Conservation (phyloP, 495 filamentous ascomycete genomes). For the Aspergillus diversus region DNA sequence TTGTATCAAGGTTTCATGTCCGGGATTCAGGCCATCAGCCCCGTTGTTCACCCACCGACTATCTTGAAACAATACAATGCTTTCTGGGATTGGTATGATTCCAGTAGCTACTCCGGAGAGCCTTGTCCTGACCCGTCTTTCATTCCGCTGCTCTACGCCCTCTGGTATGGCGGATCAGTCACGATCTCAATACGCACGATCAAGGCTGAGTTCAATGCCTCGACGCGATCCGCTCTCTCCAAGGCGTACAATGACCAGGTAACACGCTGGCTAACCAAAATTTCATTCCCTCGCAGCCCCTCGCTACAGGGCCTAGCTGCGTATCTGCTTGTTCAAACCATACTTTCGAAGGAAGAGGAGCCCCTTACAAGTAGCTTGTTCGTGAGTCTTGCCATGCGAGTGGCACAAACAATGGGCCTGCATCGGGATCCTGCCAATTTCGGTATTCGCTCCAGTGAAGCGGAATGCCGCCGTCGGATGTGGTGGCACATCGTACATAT, state of each 20-base stretch:
- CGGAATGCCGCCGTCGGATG: slow-evolving; percentile 68
- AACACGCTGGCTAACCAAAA: slow-evolving; percentile 46
- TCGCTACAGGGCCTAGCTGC: slow-evolving; percentile 48
- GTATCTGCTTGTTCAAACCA: slow-evolving; percentile 51
- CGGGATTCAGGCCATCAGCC: slow-evolving; percentile 50
- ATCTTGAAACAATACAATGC: slow-evolving; percentile 46
- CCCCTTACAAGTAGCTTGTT: slow-evolving; percentile 52
- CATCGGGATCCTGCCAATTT: slow-evolving; percentile 71
- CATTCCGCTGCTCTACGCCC: slow-evolving; percentile 50
- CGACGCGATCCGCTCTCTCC: slow-evolving; percentile 42
- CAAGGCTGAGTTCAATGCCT: slow-evolving; percentile 45
- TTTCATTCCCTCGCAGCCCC: slow-evolving; percentile 51
- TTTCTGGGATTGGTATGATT: slow-evolving; percentile 56
- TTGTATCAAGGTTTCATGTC: slow-evolving; percentile 54
- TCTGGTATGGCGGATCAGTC: slow-evolving; percentile 54
- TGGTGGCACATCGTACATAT: slow-evolving; percentile 78
- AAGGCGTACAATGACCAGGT: slow-evolving; percentile 46
- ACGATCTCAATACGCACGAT: slow-evolving; percentile 49
- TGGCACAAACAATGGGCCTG: slow-evolving; percentile 75
- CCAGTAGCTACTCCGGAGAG: slow-evolving; percentile 48
- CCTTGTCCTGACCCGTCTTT: slow-evolving; percentile 47
- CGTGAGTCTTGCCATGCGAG: slow-evolving; percentile 60
- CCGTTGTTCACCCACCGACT: slow-evolving; percentile 48
- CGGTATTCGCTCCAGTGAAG: slow-evolving; percentile 65
- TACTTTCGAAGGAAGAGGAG: slow-evolving; percentile 52